Evolutionary conservation across 306 rosid species (phyloP).

Genomic region (Inga laurina): DNA sequence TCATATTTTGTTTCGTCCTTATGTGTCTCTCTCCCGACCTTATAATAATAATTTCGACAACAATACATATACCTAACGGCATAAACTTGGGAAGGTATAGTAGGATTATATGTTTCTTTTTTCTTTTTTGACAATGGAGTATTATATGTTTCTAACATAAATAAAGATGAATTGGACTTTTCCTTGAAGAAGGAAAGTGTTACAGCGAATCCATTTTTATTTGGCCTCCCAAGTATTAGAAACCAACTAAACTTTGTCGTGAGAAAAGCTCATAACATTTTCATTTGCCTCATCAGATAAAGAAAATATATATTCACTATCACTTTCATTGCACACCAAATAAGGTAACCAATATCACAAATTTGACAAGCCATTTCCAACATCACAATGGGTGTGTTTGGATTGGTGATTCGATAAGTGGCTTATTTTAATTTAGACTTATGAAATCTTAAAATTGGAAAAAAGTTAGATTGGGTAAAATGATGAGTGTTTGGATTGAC

Average conservation of each 20-base stretch:
- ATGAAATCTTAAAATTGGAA: too few relatives aligned
- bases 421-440: too few relatives aligned
- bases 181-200: not conserved
- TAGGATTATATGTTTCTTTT: not conserved
- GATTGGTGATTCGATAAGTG: too few relatives aligned
- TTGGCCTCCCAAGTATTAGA: not conserved
- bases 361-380: conserved; percentile 32
- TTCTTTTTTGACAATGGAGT: too few relatives aligned
- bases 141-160: not conserved
- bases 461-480: too few relatives aligned
- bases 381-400: not conserved
- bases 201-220: not conserved
- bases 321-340: conserved; percentile 12
- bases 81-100: conserved; percentile 4
- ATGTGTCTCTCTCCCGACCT: not conserved
- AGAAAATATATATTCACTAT: not conserved
- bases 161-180: not conserved
- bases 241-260: not conserved
- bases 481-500: too few relatives aligned
- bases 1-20: not conserved
- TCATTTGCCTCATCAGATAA: conserved; percentile 19
- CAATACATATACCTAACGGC: not conserved
- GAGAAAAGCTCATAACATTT: not conserved
- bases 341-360: not conserved
- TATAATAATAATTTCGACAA: not conserved